Base-by-base conservation (phyloP, 2,329 filamentous ascomycete species). In the Penicillium sp. region DNA sequence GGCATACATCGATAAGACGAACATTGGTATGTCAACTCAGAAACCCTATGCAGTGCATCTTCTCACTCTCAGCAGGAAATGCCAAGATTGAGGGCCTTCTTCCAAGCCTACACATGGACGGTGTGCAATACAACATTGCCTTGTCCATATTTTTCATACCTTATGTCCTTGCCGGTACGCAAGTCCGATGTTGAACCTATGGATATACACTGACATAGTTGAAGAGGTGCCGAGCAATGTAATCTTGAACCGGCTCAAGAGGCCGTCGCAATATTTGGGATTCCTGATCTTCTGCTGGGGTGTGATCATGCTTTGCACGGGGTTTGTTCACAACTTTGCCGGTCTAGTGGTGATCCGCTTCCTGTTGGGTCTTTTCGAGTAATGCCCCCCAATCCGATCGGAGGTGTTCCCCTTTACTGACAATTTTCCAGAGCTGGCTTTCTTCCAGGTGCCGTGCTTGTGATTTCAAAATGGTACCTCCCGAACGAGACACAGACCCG, bases 141-240 rank as follows among this genome's bases (percentile, higher is more conserved):
- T 79, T 95, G 8, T 88, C 87, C 31, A 87, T 93, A 63, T 93
- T 94, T 76, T 94, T 93, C 76, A 80, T 93, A 46, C 90, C 87
- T 1, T 94, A 94, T 70, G 81, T 88, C 16, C 73, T 91, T 27
- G 90, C 89, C 60, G 89, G 92, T 64, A 62, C 59, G 27, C 65
- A 1, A 90, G 90, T 0, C 88, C 85, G 21, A 76, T 90, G 47
- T 93, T 92, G 70, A 83, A 92, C 49, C 88, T 89, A 4, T 77
- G 82, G 45, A 92, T 92, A 41, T 69, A 21, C 2, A 15, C 93
- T 95, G 87, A 82, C 81, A 66, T 79, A 15, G 80, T 10, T 68
- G 62, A 52, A 67, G 65, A 69, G 62, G 64, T 68, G 1, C 61
- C 64, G 5, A 65, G 63, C 45, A 66, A 68, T 46, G 58, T 64